phyloP scores from a whole-genome alignment of 1,139 yeast species.

The Kodamaea fungicola region DNA sequence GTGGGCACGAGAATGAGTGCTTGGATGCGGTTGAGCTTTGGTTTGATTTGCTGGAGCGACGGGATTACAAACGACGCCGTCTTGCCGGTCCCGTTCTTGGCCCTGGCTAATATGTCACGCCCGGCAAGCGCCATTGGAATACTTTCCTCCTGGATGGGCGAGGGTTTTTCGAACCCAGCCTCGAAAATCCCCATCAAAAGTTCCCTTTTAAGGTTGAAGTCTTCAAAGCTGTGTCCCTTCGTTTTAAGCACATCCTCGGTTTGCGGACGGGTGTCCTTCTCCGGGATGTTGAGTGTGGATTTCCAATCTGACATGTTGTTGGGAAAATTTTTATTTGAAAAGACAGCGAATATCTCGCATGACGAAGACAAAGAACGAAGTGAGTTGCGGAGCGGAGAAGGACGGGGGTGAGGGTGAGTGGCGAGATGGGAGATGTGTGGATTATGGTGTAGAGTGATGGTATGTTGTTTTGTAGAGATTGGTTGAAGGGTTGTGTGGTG shows the following conservation, averaged over 20 bases:
- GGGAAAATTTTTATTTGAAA: not conserved
- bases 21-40: constrained; percentile 81
- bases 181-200: constrained; percentile 97
- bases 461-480: too few relatives aligned
- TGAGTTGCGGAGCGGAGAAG: not conserved
- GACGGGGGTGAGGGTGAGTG: too few relatives aligned
- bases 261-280: constrained; percentile 86
- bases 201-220: constrained; percentile 86
- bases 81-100: constrained; percentile 98
- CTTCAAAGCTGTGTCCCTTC: constrained; percentile 89
- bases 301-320: constrained; percentile 53
- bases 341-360: not conserved
- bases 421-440: too few relatives aligned
- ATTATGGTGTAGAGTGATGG: too few relatives aligned
- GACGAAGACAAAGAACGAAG: not conserved
- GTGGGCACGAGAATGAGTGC: constrained; percentile 89
- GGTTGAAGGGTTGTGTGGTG: too few relatives aligned
- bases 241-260: constrained; percentile 95
- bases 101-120: constrained; percentile 94
- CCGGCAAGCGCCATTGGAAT: constrained; percentile 96
- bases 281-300: constrained; percentile 67
- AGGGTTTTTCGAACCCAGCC: constrained; percentile 97
- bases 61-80: constrained; percentile 96
- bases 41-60: constrained; percentile 77
- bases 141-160: constrained; percentile 97